Evolutionary conservation across 2,329 filamentous ascomycete genomes (phyloP), one percentile per base, ranked within the genome.

Genomic region (Dactylonectria macrodidyma): DNA sequence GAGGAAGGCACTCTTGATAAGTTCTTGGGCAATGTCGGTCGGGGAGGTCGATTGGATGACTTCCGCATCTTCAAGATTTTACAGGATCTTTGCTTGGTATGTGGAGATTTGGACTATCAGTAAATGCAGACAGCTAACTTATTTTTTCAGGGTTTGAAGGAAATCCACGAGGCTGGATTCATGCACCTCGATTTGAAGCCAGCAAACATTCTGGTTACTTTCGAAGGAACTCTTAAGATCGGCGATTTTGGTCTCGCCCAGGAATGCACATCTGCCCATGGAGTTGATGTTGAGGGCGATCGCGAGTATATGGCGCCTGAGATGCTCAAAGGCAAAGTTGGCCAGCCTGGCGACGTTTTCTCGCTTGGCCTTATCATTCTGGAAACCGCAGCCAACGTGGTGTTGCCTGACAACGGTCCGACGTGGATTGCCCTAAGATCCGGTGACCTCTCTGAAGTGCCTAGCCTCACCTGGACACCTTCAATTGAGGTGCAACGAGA

Each of bases 41-140:
- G 92, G 68, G 94, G 93, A 78, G 95, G 94, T 54, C 90, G 95
- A 74, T 84, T 99, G 72, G 96, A 99, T 81, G 96, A 98, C 80
- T 99, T 99, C 83, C 90, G 96, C 69, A 98, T 98, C 80, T 99
- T 96, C 94, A 99, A 99, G 84, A 95, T 98, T 65, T 84, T 98
- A 75, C 88, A 97, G 48, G 96, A 99, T 80, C 82, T 97, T 66
- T 89, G 91, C 76, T 84, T 92, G 85, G 94, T 96, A 89, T 83
- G 92, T 44, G 11, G n/a, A n/a, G 3, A 33, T 9, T 44, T 5
- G 26, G 11, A 44, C 38, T 48, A 8, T 11, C 10, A 6, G 57
- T 9, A 12, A 11, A 6, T 55, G 8, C 14, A 62, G 14, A 22
- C 41, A 34, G n/a, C 64, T 69, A 62, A 75, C 57, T 16, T 58